Percentiles rank a stretch among this genome's conserved stretches.
Evolutionary conservation across 768 basidiomycete genomes (phyloP).

Genomic region (Lactifluus piperatus): DNA sequence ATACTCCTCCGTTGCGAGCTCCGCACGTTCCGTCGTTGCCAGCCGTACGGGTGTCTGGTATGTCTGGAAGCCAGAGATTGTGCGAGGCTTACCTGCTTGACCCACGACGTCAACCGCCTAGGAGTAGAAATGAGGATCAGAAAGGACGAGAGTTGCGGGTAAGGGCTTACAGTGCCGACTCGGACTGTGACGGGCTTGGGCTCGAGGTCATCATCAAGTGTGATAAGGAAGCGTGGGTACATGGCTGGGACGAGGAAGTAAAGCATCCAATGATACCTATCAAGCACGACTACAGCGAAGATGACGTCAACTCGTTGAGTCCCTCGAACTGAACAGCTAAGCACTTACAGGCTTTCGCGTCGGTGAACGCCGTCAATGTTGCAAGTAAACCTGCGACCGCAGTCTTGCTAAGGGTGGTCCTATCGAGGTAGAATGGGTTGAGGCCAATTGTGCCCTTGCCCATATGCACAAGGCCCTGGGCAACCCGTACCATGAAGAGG

Average conservation of each 20-base stretch:
- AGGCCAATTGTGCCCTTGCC: constrained; percentile 97
- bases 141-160: not conserved
- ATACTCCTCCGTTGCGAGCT: constrained; percentile 94
- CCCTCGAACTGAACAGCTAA: not conserved
- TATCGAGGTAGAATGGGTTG: constrained; percentile 94
- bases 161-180: constrained; percentile 70
- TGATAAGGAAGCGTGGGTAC: constrained; percentile 98
- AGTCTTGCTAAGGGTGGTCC: constrained; percentile 79
- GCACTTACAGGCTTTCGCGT: constrained; percentile 83
- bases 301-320: not conserved
- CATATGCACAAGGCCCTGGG: constrained; percentile 97
- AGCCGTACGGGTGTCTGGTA: constrained; percentile 94
- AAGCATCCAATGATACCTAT: constrained; percentile 98
- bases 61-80: constrained; percentile 97
- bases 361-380: constrained; percentile 86
- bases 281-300: constrained; percentile 63
- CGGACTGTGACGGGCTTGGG: constrained; percentile 85
- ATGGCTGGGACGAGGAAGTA: constrained; percentile 94
- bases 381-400: constrained; percentile 87
- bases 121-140: not conserved
- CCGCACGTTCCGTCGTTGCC: constrained; percentile 89
- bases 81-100: constrained; percentile 93
- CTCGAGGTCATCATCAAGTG: constrained; percentile 86
- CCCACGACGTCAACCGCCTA: constrained; percentile 96
- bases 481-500: constrained; percentile 91